These are phyloP conservation scores for Camellia japonica DNA, from an alignment of 148 eudicot species.

Conservation along the genomic window DNA sequence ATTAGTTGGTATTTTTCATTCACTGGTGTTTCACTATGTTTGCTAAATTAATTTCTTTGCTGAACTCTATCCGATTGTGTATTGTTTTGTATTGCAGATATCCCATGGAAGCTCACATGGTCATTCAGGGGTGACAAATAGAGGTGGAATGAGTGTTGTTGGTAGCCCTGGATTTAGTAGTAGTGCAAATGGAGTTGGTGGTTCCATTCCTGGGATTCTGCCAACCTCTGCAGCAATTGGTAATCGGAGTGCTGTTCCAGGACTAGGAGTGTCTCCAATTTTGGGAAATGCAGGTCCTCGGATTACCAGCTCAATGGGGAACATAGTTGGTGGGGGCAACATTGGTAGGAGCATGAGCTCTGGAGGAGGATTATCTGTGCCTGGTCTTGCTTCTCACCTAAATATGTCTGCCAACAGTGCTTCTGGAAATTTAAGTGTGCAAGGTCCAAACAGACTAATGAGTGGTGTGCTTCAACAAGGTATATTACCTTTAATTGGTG, in stretches of 20 bases:
- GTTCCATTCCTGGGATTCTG: conserved; percentile 94
- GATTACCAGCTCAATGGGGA: conserved; percentile 81
- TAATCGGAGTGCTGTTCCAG: conserved; percentile 79
- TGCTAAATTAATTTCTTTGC: background rate
- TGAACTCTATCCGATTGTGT: background rate
- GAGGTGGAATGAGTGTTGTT: conserved; percentile 91
- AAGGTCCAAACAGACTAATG: conserved; percentile 80
- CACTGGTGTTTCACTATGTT: background rate
- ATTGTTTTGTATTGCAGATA: conserved; percentile 43
- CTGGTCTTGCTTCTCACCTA: conserved; percentile 83
- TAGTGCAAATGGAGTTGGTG: conserved; percentile 76
- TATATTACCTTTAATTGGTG: conserved; percentile 27
- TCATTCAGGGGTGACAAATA: conserved; percentile 81
- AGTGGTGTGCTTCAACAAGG: conserved; percentile 96
- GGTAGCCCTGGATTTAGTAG: conserved; percentile 87
- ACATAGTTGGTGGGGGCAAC: conserved; percentile 72
- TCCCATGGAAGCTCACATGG: conserved; percentile 89
- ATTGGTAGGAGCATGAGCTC: conserved; percentile 80
- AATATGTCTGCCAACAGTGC: conserved; percentile 75
- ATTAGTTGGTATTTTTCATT: background rate
- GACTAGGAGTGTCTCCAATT: conserved; percentile 76
- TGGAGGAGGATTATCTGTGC: conserved; percentile 85
- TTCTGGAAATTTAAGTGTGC: conserved; percentile 77
- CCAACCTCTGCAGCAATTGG: conserved; percentile 89
- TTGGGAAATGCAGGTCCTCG: conserved; percentile 87